These are phyloP conservation scores for Tetrapisispora fleetii DNA, from an alignment of 805 yeast species.

Conservation along the genomic window DNA sequence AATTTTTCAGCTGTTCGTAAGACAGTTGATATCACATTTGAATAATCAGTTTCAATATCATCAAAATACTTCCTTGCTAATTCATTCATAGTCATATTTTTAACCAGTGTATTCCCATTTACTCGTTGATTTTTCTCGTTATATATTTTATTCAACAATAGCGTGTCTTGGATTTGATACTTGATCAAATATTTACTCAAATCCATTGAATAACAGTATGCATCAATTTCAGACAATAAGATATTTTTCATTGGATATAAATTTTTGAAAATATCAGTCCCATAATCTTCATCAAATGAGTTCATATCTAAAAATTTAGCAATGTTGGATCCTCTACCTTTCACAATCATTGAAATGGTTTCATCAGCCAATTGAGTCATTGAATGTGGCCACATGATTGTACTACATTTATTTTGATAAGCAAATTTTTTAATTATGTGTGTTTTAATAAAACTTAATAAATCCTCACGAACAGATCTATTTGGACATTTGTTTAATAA, in stretches of 20 bases:
- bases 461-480: constrained; percentile 59
- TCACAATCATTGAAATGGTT: constrained; percentile 68
- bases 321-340: constrained; percentile 73
- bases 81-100: constrained; percentile 74
- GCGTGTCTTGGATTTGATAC: constrained; percentile 12
- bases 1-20: constrained; percentile 81
- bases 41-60: constrained; percentile 65
- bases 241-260: constrained; percentile 71
- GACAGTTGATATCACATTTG: constrained; percentile 86
- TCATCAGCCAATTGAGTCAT: constrained; percentile 79
- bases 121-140: constrained; percentile 22
- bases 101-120: constrained; percentile 25
- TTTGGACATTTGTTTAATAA: constrained; percentile 28
- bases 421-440: constrained; percentile 43
- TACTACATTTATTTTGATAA: constrained; percentile 33
- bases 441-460: constrained; percentile 38
- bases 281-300: constrained; percentile 23
- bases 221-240: constrained; percentile 53
- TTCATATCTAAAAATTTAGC: constrained; percentile 43
- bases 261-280: constrained; percentile 31
- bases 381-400: constrained; percentile 61
- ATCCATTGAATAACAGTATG: constrained; percentile 33
- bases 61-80: constrained; percentile 64
- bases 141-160: constrained; percentile 15
- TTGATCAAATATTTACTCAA: constrained; percentile 30